These are phyloP conservation scores for Tuber magnatum DNA, from an alignment of 495 filamentous ascomycete genomes.

Conservation along the genomic window DNA sequence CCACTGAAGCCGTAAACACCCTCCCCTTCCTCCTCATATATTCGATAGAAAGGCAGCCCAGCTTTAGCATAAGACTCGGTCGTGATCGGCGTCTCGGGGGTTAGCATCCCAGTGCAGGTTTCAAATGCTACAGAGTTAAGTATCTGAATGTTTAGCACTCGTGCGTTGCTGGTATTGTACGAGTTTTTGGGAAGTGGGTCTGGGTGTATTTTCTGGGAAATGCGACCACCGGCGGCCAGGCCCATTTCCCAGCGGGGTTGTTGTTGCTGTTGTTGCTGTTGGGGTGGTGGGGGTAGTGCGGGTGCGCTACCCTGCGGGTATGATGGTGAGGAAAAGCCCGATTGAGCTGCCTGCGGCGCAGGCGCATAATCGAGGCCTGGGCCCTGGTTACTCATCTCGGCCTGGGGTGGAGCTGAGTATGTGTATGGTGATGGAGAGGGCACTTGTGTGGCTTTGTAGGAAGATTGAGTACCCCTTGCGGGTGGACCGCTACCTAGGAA, in stretches of 20 bases:
- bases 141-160: slow-evolving; percentile 46
- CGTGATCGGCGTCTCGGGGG: slow-evolving; percentile 43
- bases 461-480: too few species aligned
- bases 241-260: not conserved
- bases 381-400: too few species aligned
- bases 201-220: not conserved
- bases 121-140: slow-evolving; percentile 42
- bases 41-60: slow-evolving; percentile 43
- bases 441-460: too few species aligned
- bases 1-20: slow-evolving; percentile 5
- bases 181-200: not conserved
- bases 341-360: too few species aligned
- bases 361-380: too few species aligned
- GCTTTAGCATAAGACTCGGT: slow-evolving; percentile 39
- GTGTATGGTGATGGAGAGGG: too few species aligned
- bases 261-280: not conserved
- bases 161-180: slow-evolving; percentile 42
- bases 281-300: not conserved
- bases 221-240: not conserved
- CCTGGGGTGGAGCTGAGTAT: too few species aligned
- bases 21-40: slow-evolving; percentile 34
- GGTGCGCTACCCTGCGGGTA: not conserved
- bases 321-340: not conserved
- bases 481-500: too few species aligned
- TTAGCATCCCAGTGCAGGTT: slow-evolving; percentile 40